Base-by-base conservation (phyloP, 805 yeast species). In the Wickerhamiella kurtzmanii region DNA sequence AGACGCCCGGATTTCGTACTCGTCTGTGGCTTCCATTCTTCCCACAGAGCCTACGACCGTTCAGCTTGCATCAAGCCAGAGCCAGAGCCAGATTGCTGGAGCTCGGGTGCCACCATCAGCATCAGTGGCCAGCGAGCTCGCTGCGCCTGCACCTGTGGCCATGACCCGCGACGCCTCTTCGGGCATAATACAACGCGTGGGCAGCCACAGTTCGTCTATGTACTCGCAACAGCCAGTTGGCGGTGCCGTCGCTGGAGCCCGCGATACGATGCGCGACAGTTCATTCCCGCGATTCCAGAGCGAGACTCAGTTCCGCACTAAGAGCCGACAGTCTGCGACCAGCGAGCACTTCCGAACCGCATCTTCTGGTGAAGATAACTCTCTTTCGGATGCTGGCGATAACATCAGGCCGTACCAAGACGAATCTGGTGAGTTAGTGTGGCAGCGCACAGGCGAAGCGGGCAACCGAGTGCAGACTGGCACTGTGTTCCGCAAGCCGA, bases 1-100 rank as follows among this genome's bases (percentile, higher is more conserved):
- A 52, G 68, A 75, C 41, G 75, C 89, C 60, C 78, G 75, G 35
- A 80, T 94, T 8, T 53, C 57, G 43, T 69, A 76, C 47, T 74
- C 73, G 36, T 83, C 96, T 0, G 57, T 82, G 48, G 87, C 86
- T 22, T 86, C 95, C 0, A 88, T 88, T 32, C 79, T 44, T 4
- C 51, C 88, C 28, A 85, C 96, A 1, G 84, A 85, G 60, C 72
- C 87, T 42, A 72, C 86, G 58, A 81, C 84, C 3, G 85, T 87
- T 36, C 74, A 86, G 57, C 69, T 86, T 38, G 86, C 82, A 2
- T 82, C 80, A 36, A 49, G 43, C 8, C 60, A 60, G 43, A 50
- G 49, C 15, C 46, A 46, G 2, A 38, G 35, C 16, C 20, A 15
- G 28, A 36, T 13, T 15, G 17, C 35, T 5, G 43, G 16, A 21